phyloP scores from a whole-genome alignment of 805 yeast species.

The Vanderwaltozyma polyspora region DNA sequence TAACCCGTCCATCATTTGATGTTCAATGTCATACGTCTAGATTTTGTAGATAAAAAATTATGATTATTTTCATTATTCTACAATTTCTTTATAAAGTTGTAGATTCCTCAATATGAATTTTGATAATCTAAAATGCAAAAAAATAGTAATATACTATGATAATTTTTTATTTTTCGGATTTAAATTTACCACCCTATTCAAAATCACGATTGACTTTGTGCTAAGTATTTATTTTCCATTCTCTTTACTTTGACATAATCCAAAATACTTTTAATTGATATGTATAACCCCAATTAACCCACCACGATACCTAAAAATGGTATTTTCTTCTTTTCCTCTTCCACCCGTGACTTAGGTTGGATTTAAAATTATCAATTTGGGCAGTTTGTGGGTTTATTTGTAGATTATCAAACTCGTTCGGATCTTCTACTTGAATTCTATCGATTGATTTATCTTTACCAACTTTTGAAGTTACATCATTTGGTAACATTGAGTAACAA shows the following conservation, averaged over 20 bases:
- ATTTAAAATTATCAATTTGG: constrained; percentile 20
- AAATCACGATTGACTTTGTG: constrained; percentile 15
- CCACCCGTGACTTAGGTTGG: constrained; percentile 23
- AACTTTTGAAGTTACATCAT: constrained; percentile 25
- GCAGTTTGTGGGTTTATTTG: constrained; percentile 15
- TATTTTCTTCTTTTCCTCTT: constrained; percentile 25
- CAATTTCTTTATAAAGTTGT: too few species aligned
- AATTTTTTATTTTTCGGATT: too few species aligned
- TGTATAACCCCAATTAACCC: constrained; percentile 55
- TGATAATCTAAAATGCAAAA: too few species aligned
- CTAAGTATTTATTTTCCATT: constrained; percentile 42
- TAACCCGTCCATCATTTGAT: neutral
- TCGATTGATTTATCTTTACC: constrained; percentile 21
- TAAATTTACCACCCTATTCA: too few species aligned
- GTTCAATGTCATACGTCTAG: too few species aligned
- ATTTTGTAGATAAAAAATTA: too few species aligned
- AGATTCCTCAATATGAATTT: too few species aligned
- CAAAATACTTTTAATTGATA: constrained; percentile 53
- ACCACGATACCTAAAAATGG: constrained; percentile 53
- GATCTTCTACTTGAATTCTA: constrained; percentile 45
- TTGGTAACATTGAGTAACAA: constrained; percentile 49
- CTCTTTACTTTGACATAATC: constrained; percentile 69
- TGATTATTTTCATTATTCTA: too few species aligned
- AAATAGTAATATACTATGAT: too few species aligned
- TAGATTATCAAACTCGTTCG: constrained; percentile 42